phyloP scores from a whole-genome alignment of 2,329 filamentous ascomycete genomes.

The Fusarium aywerte region DNA sequence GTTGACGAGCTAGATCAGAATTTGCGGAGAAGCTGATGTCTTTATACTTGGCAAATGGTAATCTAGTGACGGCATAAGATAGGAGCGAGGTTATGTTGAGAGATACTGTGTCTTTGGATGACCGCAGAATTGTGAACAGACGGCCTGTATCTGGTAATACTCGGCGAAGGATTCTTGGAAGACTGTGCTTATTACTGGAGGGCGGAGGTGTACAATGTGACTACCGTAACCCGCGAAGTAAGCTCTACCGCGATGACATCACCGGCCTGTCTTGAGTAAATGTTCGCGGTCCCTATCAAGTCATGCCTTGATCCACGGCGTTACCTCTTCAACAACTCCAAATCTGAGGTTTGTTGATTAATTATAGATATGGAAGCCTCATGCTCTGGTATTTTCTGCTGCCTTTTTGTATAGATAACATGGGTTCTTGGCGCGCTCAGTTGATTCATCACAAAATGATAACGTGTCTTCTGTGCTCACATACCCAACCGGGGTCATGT shows the following conservation, averaged over 20 bases:
- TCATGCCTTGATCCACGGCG: no score
- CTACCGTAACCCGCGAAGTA: neutral
- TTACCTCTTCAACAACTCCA: no score
- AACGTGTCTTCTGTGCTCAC: neutral
- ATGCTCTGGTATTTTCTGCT: no score
- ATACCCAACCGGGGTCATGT: conserved; percentile 1
- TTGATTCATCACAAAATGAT: neutral
- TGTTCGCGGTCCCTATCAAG: no score
- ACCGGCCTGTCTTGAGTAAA: neutral
- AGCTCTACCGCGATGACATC: neutral
- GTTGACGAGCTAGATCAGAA: accelerated
- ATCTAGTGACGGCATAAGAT: neutral
- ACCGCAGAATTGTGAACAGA: neutral
- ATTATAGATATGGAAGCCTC: no score
- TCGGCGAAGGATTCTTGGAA: neutral
- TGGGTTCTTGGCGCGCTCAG: no score
- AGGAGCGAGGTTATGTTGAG: no score
- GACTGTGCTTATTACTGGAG: neutral
- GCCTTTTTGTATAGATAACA: no score
- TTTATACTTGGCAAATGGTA: neutral
- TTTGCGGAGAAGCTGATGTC: neutral
- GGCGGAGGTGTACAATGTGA: no score
- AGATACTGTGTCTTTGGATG: neutral
- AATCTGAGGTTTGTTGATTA: no score
- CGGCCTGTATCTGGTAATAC: neutral